Evolutionary conservation across 2,329 filamentous ascomycete species (phyloP), one percentile per base, ranked within the genome.

Genomic region (Boeremia exigua): DNA sequence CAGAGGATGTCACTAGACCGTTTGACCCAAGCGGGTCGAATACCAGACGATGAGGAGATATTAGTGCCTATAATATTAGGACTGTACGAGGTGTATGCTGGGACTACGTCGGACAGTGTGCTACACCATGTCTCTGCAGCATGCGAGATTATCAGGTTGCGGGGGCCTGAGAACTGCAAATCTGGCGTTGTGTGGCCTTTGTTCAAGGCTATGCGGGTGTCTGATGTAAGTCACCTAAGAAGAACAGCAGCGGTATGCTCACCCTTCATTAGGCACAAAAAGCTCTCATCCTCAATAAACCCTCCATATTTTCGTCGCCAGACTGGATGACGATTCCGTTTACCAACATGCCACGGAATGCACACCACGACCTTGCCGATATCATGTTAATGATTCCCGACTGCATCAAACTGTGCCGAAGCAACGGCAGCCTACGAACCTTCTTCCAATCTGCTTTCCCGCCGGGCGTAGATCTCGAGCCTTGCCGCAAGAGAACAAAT

Each of bases 271-370:
- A 72, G 71, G 61, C 67, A 8, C 67, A 71, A 32, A 68, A 61
- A 44, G 56, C 65, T 1, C 53, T 71, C 5, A 54, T 73, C 12
- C 62, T 68, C 34, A 71, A 71, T 50, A 56, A 57, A n/a, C 65
- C 62, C 1, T 73, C 70, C 7, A 37, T 65, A 2, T 71, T 72
- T 33, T 61, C 69, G 0, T 59, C 59, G 0, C 56, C 46, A 2
- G 65, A 70, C 19, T 74, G 71, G 71, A 65, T 72, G 64, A 67
- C 61, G 3, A 37, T 70, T 4, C 71, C 71, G 1, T 74, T 73
- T 25, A 28, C 57, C 12, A 54, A 50, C 42, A 60, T 62, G 45
- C 46, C 58, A 0, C 67, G 61, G 34, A 70, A 68, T 29, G 66
- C 67, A 2, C 67, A 69, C 38, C 66, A 70, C 37, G 51, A 54